These are phyloP conservation scores for Psilocybe cyanescens DNA, from an alignment of 768 basidiomycete species.

Conservation along the genomic window DNA sequence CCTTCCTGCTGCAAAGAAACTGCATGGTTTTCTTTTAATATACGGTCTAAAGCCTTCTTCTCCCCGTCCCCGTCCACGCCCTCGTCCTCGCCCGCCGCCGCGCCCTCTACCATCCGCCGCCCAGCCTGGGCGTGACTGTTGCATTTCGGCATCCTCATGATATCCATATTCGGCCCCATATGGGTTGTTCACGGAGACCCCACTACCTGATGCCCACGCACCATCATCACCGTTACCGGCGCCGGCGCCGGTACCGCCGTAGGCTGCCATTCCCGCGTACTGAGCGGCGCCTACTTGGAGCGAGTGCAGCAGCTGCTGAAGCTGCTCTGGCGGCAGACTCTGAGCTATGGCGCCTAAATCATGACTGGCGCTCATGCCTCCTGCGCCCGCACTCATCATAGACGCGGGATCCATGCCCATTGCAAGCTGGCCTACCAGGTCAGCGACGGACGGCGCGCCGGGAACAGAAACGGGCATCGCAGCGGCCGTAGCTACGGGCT, in stretches of 20 bases:
- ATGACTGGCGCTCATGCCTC: not conserved
- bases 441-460: slow-evolving; percentile 56
- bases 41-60: slow-evolving; percentile 67
- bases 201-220: slow-evolving; percentile 37
- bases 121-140: slow-evolving; percentile 47
- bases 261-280: slow-evolving; percentile 11
- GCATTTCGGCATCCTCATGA: slow-evolving; percentile 33
- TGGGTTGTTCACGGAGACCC: slow-evolving; percentile 29
- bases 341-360: slow-evolving; percentile 31
- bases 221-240: slow-evolving; percentile 33
- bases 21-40: slow-evolving; percentile 89
- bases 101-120: slow-evolving; percentile 43
- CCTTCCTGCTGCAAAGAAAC: slow-evolving; percentile 91
- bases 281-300: slow-evolving; percentile 22
- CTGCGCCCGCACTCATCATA: not conserved
- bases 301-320: slow-evolving; percentile 63
- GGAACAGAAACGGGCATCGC: not conserved
- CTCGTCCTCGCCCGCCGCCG: slow-evolving; percentile 65
- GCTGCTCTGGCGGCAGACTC: slow-evolving; percentile 56
- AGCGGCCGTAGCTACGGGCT: slow-evolving; percentile 29
- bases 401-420: slow-evolving; percentile 25
- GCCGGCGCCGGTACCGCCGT: slow-evolving; percentile 6
- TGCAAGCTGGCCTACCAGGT: slow-evolving; percentile 69
- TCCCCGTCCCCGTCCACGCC: slow-evolving; percentile 49
- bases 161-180: slow-evolving; percentile 55